These are phyloP conservation scores for Penicillium carneum DNA, from an alignment of 2,329 filamentous ascomycete genomes.

Conservation along the genomic window DNA sequence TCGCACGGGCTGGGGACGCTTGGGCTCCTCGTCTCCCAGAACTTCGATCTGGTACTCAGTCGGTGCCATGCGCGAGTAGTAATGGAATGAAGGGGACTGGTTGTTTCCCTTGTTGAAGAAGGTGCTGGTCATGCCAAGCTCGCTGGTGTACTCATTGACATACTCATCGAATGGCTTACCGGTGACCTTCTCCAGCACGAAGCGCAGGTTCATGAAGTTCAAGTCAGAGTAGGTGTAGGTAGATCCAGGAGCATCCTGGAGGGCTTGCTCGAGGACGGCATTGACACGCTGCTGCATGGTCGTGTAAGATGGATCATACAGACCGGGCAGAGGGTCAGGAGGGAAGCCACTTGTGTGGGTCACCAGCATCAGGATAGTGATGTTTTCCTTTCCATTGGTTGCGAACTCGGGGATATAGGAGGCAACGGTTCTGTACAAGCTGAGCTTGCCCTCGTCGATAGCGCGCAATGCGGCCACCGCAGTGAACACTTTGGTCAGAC, in stretches of 20 bases:
- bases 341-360: constrained; percentile 9
- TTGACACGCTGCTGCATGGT: neutral
- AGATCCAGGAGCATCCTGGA: constrained; percentile 39
- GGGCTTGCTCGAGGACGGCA: constrained; percentile 22
- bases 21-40: constrained; percentile 40
- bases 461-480: constrained; percentile 22
- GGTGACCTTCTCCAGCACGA: constrained; percentile 42
- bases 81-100: neutral
- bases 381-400: neutral
- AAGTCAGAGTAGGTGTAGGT: constrained; percentile 47
- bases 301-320: neutral
- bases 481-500: constrained; percentile 51
- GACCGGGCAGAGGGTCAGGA: constrained; percentile 2
- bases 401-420: constrained; percentile 3
- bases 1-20: constrained; percentile 49
- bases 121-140: constrained; percentile 1
- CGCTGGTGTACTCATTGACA: constrained; percentile 22
- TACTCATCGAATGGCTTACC: constrained; percentile 36
- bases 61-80: constrained; percentile 36
- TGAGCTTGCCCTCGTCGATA: constrained; percentile 2
- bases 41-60: constrained; percentile 46
- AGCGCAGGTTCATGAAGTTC: constrained; percentile 46
- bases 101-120: constrained; percentile 13
- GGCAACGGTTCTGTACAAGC: neutral
- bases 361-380: constrained; percentile 6